Percentiles rank a stretch among this genome's conserved stretches.
These are phyloP conservation scores for Terana coerulea DNA, from an alignment of 768 basidiomycete genomes.

Conservation along the genomic window DNA sequence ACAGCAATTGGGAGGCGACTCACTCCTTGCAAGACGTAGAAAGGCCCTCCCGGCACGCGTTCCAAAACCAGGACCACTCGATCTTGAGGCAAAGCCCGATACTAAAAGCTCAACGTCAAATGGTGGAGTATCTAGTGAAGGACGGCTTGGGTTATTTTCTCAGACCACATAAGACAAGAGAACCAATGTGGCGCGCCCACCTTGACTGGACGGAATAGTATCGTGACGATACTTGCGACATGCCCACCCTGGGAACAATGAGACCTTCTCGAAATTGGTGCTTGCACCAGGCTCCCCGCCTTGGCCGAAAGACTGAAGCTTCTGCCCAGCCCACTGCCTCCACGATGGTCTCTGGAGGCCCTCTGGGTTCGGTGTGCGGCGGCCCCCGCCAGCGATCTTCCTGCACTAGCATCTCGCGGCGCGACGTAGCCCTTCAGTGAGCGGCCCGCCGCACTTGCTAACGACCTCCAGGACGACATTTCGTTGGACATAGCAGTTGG, in stretches of 20 bases:
- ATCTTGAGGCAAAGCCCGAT: constrained; percentile 70
- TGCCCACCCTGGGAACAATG: constrained; percentile 83
- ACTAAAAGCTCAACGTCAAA: constrained; percentile 74
- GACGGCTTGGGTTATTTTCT: not conserved
- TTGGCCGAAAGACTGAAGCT: constrained; percentile 21
- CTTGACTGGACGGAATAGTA: not conserved
- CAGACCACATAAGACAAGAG: not conserved
- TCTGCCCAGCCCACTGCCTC: constrained; percentile 64
- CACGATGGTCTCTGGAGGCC: constrained; percentile 38
- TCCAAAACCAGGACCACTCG: constrained; percentile 53
- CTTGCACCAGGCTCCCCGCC: not conserved
- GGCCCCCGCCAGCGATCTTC: constrained; percentile 17
- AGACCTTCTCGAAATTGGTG: constrained; percentile 41
- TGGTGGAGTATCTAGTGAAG: constrained; percentile 33
- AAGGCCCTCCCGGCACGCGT: constrained; percentile 77
- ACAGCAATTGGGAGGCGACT: too few species aligned
- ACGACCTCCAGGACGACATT: constrained; percentile 28
- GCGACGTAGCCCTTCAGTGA: constrained; percentile 49
- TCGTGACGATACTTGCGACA: constrained; percentile 29
- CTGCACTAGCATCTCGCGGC: constrained; percentile 40
- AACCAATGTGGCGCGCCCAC: not conserved
- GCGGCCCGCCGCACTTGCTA: constrained; percentile 31
- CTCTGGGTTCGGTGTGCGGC: constrained; percentile 20
- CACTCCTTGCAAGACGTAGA: constrained; percentile 75
- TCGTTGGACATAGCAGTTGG: constrained; percentile 24